A percentile compares a stretch with the other conserved stretches of the same genome.
Conservation (phyloP, 2,329 filamentous ascomycete species). For the Alternaria tenuissima region DNA sequence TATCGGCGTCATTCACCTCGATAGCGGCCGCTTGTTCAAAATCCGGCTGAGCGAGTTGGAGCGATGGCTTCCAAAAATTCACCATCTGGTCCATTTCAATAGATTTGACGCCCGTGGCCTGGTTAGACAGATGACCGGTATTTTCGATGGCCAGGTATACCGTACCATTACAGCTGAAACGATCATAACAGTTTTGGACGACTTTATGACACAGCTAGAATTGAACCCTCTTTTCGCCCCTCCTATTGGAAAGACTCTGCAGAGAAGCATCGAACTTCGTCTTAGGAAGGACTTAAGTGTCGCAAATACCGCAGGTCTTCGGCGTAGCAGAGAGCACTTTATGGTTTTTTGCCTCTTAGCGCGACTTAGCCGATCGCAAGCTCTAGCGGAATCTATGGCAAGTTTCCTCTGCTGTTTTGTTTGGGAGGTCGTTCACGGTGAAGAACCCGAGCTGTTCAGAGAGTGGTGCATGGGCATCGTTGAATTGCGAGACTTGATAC, state of each 20-base stretch:
- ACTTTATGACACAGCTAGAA: background rate
- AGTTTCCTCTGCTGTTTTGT: background rate
- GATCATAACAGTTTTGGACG: background rate
- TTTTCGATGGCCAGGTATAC: background rate
- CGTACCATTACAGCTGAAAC: background rate
- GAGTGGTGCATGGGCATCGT: background rate
- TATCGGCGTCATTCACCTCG: background rate
- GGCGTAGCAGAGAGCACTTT: background rate
- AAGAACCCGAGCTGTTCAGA: background rate
- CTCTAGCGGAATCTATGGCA: background rate
- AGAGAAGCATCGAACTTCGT: background rate
- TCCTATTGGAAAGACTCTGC: background rate
- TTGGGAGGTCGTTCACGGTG: background rate
- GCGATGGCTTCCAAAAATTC: background rate
- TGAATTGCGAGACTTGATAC: background rate
- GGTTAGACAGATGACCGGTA: background rate
- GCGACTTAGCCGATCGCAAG: background rate
- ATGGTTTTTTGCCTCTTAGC: background rate
- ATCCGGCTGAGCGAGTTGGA: background rate
- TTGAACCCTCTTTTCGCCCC: background rate
- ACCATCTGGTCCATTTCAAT: background rate
- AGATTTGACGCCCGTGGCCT: background rate
- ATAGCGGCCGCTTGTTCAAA: background rate
- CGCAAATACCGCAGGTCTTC: background rate
- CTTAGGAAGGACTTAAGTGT: background rate